Evolutionary conservation across 176 grass and related monocot genomes (phyloP), one percentile per base, ranked within the genome.

Genomic region (Dactylis glomerata): DNA sequence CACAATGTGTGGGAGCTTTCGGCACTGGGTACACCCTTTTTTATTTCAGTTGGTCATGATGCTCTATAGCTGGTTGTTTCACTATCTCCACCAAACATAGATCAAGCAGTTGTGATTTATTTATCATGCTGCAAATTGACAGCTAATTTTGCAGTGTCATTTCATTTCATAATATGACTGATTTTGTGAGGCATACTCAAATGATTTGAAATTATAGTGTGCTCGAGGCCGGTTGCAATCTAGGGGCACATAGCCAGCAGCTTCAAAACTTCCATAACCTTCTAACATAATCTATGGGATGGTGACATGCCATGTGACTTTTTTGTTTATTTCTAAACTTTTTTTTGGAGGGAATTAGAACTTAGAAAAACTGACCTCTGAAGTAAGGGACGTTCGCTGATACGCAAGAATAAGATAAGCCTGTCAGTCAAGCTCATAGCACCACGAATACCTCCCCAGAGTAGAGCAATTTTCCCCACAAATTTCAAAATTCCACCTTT

Each of bases 381-480:
- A 75, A 92, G 84, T 87, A 98, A 95, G 77, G 93, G 93, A 0
- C 87, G 93, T 77, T 98, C 74, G 0, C 92, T 89, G 81, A 98
- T 93, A 81, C 10, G 93, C 57, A 98, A 92, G 83, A 95, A 98
- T 74, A 78, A 98, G 44, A 98, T 98, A 55, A 98, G 93, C 63
- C 89, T 91, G 78, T 90, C 87, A 12, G 89, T 98, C 81, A 98
- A 92, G 82, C 93, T 98, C 91, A 95, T 82, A 85, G 96, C 96
- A 83, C 96, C 96, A 76, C 96, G 96, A 28, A 98, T 89, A 79
- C 96, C 96, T 61, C 93, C 96, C 96, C 96, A 98, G 14, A 98
- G 91, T 84, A 98, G 70, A 90, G 93, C 96, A 74, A 98, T 50
- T 68, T 98, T 98, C 47, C 93, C 96, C 80, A 98, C 56, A 68